These are phyloP conservation scores for Arbutus unedo DNA, from an alignment of 148 eudicot genomes.

Conservation along the genomic window DNA sequence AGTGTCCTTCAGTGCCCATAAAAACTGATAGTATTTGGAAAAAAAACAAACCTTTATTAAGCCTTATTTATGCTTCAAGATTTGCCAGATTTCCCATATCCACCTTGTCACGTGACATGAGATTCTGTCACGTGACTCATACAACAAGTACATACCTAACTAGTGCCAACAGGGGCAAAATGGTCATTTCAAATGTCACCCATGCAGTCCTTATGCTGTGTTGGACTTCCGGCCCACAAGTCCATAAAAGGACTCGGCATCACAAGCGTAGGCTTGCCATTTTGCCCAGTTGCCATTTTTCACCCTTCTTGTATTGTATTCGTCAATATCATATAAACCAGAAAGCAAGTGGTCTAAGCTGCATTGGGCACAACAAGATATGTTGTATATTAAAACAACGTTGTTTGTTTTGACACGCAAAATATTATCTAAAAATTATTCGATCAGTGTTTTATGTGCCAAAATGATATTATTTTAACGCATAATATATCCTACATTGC, in stretches of 20 bases:
- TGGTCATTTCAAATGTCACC: neutral
- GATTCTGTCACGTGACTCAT: slow-evolving; percentile 13
- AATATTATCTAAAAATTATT: too few species aligned
- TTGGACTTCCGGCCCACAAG: neutral
- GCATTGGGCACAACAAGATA: too few species aligned
- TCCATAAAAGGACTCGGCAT: neutral
- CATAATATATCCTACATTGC: too few species aligned
- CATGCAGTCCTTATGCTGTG: neutral
- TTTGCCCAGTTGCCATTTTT: neutral
- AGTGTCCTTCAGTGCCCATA: slow-evolving; percentile 26
- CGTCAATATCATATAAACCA: neutral
- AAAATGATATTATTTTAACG: too few species aligned
- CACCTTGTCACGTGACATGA: slow-evolving; percentile 6
- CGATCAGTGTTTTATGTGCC: too few species aligned
- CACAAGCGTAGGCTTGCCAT: neutral
- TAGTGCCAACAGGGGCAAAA: neutral
- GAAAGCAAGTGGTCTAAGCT: too few species aligned
- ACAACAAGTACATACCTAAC: neutral
- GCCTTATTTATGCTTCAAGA: slow-evolving; percentile 16
- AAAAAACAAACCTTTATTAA: too few species aligned
- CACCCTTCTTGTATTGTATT: neutral
- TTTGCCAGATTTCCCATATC: slow-evolving; percentile 10
- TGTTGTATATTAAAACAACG: too few species aligned
- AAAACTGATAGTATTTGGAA: neutral
- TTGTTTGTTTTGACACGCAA: too few species aligned